A percentile compares a stretch with the other conserved stretches of the same genome.
These are phyloP conservation scores for Geotrichum bryndzae DNA, from an alignment of 1,139 yeast species.

Conservation along the genomic window DNA sequence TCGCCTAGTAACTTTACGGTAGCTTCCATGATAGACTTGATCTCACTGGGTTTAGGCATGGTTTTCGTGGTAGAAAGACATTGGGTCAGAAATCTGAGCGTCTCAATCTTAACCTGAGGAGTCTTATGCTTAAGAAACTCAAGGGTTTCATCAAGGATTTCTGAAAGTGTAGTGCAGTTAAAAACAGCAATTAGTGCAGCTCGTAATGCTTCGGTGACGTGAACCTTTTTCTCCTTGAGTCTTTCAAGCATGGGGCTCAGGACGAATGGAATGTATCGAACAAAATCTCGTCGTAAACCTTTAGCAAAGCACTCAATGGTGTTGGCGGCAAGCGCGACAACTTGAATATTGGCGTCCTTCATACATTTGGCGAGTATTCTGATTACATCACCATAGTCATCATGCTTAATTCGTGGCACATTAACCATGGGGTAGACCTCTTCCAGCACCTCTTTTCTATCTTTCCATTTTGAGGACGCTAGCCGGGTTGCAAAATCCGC, in stretches of 20 bases:
- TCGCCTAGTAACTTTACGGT: slow-evolving; percentile 65
- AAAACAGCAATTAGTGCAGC: slow-evolving; percentile 64
- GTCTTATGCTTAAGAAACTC: slow-evolving; percentile 66
- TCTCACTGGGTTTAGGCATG: slow-evolving; percentile 48
- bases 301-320: slow-evolving; percentile 57
- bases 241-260: slow-evolving; percentile 69
- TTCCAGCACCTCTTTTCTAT: slow-evolving; percentile 78
- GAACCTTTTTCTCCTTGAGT: slow-evolving; percentile 82
- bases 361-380: slow-evolving; percentile 61
- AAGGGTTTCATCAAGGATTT: slow-evolving; percentile 56
- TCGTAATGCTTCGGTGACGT: slow-evolving; percentile 65
- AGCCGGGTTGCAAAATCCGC: slow-evolving; percentile 50
- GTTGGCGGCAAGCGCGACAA: slow-evolving; percentile 76
- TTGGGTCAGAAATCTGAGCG: slow-evolving; percentile 60
- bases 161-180: slow-evolving; percentile 39
- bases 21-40: slow-evolving; percentile 50
- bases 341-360: slow-evolving; percentile 87
- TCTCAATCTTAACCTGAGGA: slow-evolving; percentile 74
- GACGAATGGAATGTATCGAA: slow-evolving; percentile 49
- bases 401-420: slow-evolving; percentile 45
- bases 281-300: slow-evolving; percentile 56
- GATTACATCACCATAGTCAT: slow-evolving; percentile 62
- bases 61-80: slow-evolving; percentile 50
- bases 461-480: slow-evolving; percentile 78
- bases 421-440: slow-evolving; percentile 51